Evolutionary conservation across 2,329 filamentous ascomycete species (phyloP), one percentile per base, ranked within the genome.

Genomic region (Zymoseptoria brevis): DNA sequence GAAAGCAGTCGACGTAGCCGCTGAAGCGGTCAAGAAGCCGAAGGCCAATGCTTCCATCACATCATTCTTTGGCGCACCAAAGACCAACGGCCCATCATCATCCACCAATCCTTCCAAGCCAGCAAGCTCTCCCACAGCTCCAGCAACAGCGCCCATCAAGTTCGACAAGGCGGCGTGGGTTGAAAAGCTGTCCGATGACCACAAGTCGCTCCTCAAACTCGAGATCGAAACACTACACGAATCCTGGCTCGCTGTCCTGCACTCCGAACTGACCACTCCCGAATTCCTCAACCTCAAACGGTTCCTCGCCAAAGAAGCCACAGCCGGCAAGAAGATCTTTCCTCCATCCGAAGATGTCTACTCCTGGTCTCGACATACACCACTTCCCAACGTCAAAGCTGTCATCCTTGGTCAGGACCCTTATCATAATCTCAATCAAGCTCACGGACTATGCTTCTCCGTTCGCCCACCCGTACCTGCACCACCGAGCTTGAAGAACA

Each of bases 391-490:
- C 13, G 92, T 97, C 73, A 96, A 96, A 75, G 88, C 89, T 59
- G 92, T 99, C 61, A 91, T 99, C 70, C 76, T 97, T 57, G 94
- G 94, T 65, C 94, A 99, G 77, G 94, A 99, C 73, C 94, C 94
- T 2, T 99, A 99, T 75, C 94, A 99, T 79, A 96, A 96, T 73
- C 75, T 85, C 73, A 95, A 95, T 75, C 94, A 99, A 80, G 94
- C 94, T 55, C 94, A 97, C 74, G 94, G 94, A 50, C 86, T 99
- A 60, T 93, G 89, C 72, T 99, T 99, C 81, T 96, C 90, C 53
- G 92, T 97, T 57, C 89, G 89, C 8, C 87, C 93, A 2, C 94
- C 94, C 0, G 96, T 90, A 0, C 84, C 84, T 3, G 90, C 93
- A 1, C 94, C 94, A 0, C 92, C 93, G 0, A 96, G 90, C 0